Conservation (phyloP, 371 early-diverging fungal genomes). For the Apophysomyces variabilis region DNA sequence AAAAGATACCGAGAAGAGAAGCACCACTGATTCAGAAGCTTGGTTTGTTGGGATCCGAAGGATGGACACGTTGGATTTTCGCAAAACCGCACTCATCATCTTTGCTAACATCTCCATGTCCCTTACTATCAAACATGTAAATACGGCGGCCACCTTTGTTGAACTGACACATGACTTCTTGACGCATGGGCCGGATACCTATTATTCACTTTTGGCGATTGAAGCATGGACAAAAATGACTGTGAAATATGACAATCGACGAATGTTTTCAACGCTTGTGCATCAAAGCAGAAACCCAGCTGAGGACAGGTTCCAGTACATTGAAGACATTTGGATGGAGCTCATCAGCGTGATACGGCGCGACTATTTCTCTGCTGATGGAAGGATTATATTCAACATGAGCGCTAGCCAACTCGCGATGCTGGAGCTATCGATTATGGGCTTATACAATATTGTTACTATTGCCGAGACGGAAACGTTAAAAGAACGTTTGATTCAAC, state of each 20-base stretch:
- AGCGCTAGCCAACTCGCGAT: constrained; percentile 57
- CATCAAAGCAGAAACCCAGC: constrained; percentile 19
- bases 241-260: constrained; percentile 60
- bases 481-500: constrained; percentile 40
- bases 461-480: constrained; percentile 43
- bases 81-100: constrained; percentile 59
- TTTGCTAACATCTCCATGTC: constrained; percentile 56
- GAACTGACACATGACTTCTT: constrained; percentile 58
- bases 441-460: constrained; percentile 56
- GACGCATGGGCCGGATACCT: constrained; percentile 58
- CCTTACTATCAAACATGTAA: constrained; percentile 36
- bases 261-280: constrained; percentile 44
- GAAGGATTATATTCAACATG: constrained; percentile 53
- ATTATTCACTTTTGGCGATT: constrained; percentile 59
- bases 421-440: constrained; percentile 59
- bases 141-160: constrained; percentile 46
- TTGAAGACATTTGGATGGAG: constrained; percentile 46
- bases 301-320: constrained; percentile 9
- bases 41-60: constrained; percentile 53
- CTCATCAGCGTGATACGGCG: constrained; percentile 39
- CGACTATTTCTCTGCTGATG: constrained; percentile 46
- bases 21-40: constrained; percentile 28
- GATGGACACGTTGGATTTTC: constrained; percentile 62
- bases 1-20: constrained; percentile 21
- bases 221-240: constrained; percentile 64